These are phyloP conservation scores for Gossypium stocksii DNA, from an alignment of 345 rosid species.

Conservation along the genomic window DNA sequence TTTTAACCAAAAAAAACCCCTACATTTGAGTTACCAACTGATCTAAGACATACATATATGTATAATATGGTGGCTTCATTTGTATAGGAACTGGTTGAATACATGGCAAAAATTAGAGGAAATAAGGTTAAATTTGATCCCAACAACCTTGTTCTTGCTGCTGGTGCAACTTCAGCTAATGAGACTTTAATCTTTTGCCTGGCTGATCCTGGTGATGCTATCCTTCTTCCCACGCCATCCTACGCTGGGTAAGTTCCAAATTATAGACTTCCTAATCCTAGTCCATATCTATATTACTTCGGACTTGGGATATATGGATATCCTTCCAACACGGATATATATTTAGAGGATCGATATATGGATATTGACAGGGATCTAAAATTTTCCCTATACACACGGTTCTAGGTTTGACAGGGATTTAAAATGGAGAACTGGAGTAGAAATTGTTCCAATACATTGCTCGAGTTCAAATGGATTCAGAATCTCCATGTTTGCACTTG, in stretches of 20 bases:
- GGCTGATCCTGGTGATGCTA: constrained; percentile 81
- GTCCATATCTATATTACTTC: too few species aligned
- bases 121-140: constrained; percentile 63
- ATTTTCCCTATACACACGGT: not conserved
- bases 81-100: constrained; percentile 52
- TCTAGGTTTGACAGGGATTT: constrained; percentile 78
- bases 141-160: constrained; percentile 66
- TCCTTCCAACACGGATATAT: too few species aligned
- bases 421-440: constrained; percentile 67
- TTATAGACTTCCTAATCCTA: not conserved
- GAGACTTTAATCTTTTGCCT: constrained; percentile 85
- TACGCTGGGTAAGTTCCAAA: constrained; percentile 64
- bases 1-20: not conserved
- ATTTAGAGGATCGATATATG: too few species aligned
- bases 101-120: constrained; percentile 66
- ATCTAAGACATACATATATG: not conserved
- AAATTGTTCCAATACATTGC: constrained; percentile 56
- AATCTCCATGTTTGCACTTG: constrained; percentile 51
- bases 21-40: not conserved
- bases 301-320: too few species aligned
- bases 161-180: constrained; percentile 91
- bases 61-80: not conserved
- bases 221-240: constrained; percentile 87
- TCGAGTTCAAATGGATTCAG: constrained; percentile 54
- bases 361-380: too few species aligned